Evolutionary conservation across 208 protist genomes (phyloP), one percentile per base, ranked within the genome.

Genomic region (Crithidia mellificae): DNA sequence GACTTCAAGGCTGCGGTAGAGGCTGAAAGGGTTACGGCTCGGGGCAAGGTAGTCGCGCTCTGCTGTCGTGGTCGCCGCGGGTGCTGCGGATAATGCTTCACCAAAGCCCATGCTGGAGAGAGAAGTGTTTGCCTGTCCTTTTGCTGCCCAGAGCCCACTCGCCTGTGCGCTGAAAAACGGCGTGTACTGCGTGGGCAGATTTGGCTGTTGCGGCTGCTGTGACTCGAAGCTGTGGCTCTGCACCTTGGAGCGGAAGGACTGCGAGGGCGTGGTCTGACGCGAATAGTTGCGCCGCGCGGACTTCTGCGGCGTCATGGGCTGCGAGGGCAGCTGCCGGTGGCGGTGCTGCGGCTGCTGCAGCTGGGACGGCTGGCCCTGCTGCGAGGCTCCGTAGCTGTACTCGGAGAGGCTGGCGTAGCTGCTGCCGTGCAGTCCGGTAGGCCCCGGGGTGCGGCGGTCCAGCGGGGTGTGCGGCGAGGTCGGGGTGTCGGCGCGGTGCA

Each of bases 21-120:
- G 62, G 36, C 74, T 87, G 50, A 74, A 91, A 14, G 85, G 85
- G 50, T 91, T 91, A 17, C 82, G 80, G 57, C 78, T 91, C 2
- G 85, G 85, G 12, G 74, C 46, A 34, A 91, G 77, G 67, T 84
- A 72, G 74, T 91, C 85, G 20, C 41, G 43, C 44, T 78, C 51
- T 32, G 67, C 41, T 1, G n/a, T 19, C 41, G 36, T 34, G 30
- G 44, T n/a, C 34, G 36, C 11, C 34, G 34, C n/a, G n/a, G n/a
- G n/a, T n/a, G n/a, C n/a, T n/a, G n/a, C n/a, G n/a, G n/a, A n/a
- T n/a, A n/a, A n/a, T n/a, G n/a, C 22, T 30, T 54, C 43, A 41
- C 32, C 67, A 24, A 64, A n/a, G 14, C 2, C 38, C 44, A 27
- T 20, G 14, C 44, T 64, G 7, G 19, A 0, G 47, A 46, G 1